A percentile compares a stretch with the other conserved stretches of the same genome.
These are phyloP conservation scores for Arabis hirsuta DNA, from an alignment of 345 rosid species.

Conservation along the genomic window DNA sequence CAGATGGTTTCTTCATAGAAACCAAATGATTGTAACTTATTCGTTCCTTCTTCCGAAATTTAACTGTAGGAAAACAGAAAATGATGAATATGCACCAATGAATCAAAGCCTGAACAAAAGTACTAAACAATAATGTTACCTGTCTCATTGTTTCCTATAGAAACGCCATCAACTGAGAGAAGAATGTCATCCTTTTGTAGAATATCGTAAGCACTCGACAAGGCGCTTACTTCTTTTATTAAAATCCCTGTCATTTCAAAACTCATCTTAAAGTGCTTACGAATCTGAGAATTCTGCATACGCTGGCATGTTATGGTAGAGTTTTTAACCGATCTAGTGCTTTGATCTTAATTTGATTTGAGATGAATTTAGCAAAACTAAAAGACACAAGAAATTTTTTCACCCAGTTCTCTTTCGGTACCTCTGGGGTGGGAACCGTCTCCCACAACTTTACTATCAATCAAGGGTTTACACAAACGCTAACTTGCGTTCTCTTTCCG, in stretches of 20 bases:
- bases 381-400: no score
- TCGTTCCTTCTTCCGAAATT: not conserved
- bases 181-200: constrained; percentile 69
- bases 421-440: no score
- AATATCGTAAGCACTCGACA: constrained; percentile 53
- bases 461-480: no score
- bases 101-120: not conserved
- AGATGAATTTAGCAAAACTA: no score
- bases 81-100: not conserved
- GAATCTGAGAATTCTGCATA: constrained; percentile 63
- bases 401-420: no score
- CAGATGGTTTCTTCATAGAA: no score
- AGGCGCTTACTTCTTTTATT: constrained; percentile 62
- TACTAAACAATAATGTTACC: constrained; percentile 40
- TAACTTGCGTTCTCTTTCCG: no score
- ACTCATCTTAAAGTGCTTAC: constrained; percentile 55
- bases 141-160: constrained; percentile 75
- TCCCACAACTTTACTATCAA: no score
- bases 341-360: no score
- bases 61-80: constrained; percentile 55
- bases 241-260: constrained; percentile 72
- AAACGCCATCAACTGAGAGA: constrained; percentile 67
- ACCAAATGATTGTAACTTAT: no score
- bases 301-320: constrained; percentile 66
- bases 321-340: no score